Base-by-base conservation (phyloP, 2,329 filamentous ascomycete species). In the Cordyceps javanica region DNA sequence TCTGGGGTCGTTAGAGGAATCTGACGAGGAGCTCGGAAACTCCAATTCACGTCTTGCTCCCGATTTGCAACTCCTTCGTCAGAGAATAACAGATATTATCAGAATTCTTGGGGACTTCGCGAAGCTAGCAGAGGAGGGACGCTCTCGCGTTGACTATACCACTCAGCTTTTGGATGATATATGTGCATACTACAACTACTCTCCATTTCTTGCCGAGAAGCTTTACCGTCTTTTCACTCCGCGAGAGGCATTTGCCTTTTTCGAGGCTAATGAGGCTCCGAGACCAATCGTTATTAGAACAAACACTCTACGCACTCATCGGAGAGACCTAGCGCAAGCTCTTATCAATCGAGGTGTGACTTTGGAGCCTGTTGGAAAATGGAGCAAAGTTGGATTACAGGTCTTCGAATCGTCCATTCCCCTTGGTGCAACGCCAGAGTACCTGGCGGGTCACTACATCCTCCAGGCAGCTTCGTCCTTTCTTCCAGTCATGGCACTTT, bases 371-470 rank as follows among this genome's bases (percentile, higher is more conserved):
- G 91, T 99, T 19, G 94, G 94, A 61, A 97, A 97, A 74, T 99
- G 94, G 94, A 94, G 89, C 65, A 99, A 99, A 77, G 91, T 99
- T 62, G 94, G 94, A 49, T 82, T 99, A 41, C 94, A 99, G 72
- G 85, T 99, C 60, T 99, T 99, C 71, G 94, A 99, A 73, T 90
- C 89, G 59, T 88, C 86, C 60, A 79, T 83, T 5, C 91, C 91
- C 3, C 82, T 97, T 1, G 92, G 92, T 81, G 94, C 94, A 28
- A 99, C 94, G 0, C 94, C 94, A 10, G 94, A 99, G 74, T 99
- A 99, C 72, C 84, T 99, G 13, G 92, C 93, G 16, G 94, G 94
- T 19, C 91, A 99, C 73, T 99, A 99, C 77, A 97, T 99, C 66
- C 82, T 99, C 13, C 94, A 99, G 77, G 94, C 94, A 1, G 94